phyloP scores from a whole-genome alignment of 371 early-diverging fungal species.

The Rhizopus delemar region DNA sequence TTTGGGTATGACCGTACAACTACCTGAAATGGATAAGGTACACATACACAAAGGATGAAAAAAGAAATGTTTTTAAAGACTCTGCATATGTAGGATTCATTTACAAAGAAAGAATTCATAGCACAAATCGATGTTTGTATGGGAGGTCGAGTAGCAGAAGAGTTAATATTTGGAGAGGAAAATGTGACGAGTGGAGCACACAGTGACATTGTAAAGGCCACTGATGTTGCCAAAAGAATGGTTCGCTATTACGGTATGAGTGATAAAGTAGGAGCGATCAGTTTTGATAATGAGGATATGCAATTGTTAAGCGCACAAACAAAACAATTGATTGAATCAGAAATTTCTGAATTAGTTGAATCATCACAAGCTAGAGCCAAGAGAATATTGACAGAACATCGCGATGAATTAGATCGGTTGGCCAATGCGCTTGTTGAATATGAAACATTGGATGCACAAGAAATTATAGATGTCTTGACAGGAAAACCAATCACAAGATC shows the following conservation, averaged over 20 bases:
- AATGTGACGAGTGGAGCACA: slow-evolving; percentile 95
- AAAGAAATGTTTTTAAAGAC: background rate
- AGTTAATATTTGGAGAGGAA: slow-evolving; percentile 89
- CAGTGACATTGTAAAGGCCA: slow-evolving; percentile 91
- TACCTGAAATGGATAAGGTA: slow-evolving; percentile 92
- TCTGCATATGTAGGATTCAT: slow-evolving; percentile 55
- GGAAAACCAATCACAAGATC: slow-evolving; percentile 63
- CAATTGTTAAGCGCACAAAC: slow-evolving; percentile 71
- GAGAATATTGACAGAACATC: slow-evolving; percentile 69
- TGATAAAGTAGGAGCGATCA: slow-evolving; percentile 78
- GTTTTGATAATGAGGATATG: slow-evolving; percentile 68
- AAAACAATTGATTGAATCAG: slow-evolving; percentile 80
- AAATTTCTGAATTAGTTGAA: slow-evolving; percentile 77
- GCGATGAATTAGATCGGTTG: slow-evolving; percentile 87
- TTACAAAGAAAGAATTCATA: slow-evolving; percentile 78
- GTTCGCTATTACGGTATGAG: slow-evolving; percentile 94
- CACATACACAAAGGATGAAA: background rate
- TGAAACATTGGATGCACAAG: slow-evolving; percentile 89
- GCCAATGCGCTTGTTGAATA: slow-evolving; percentile 90
- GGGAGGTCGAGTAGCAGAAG: slow-evolving; percentile 97
- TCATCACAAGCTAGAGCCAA: slow-evolving; percentile 65
- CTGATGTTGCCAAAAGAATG: slow-evolving; percentile 89
- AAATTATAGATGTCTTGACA: slow-evolving; percentile 78
- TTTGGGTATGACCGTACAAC: slow-evolving; percentile 90
- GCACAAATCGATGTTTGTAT: slow-evolving; percentile 95